A percentile compares a stretch with the other conserved stretches of the same genome.
phyloP scores from a whole-genome alignment of 208 protist species.

The Crithidia acanthocephali region DNA sequence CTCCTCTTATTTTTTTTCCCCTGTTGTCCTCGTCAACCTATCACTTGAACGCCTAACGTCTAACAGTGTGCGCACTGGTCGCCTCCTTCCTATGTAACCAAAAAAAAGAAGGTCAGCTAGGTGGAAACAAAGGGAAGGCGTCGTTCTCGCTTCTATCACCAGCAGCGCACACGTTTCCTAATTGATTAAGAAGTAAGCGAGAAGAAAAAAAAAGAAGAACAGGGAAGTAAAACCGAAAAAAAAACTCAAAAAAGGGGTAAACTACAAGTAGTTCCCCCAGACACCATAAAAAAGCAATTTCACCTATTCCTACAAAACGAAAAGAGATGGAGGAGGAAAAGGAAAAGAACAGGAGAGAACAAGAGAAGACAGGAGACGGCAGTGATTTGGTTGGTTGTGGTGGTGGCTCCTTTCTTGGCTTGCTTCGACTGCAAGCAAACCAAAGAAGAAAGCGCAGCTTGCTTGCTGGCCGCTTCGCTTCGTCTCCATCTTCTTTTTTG shows the following conservation, averaged over 20 bases:
- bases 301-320: conserved; percentile 21
- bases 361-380: conserved; percentile 2
- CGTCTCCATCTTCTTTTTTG: not conserved
- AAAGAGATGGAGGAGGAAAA: conserved; percentile 6
- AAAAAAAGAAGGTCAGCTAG: conserved; percentile 5
- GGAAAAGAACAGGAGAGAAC: not conserved
- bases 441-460: not conserved
- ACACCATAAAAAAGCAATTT: conserved; percentile 12
- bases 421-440: not conserved
- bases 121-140: not conserved
- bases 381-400: too few species aligned
- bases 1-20: not conserved
- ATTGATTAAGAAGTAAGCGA: conserved; percentile 29
- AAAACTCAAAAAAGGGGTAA: not conserved
- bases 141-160: not conserved
- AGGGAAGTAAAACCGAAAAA: not conserved
- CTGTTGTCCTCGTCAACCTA: not conserved
- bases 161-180: conserved; percentile 22
- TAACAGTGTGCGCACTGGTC: conserved; percentile 10
- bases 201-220: conserved; percentile 25
- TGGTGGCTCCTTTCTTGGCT: not conserved
- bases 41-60: conserved; percentile 13
- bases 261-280: not conserved
- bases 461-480: not conserved
- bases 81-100: conserved; percentile 2